A percentile compares a stretch with the other conserved stretches of the same genome.
These are phyloP conservation scores for Plantago major DNA, from an alignment of 257 asterid genomes.

Conservation along the genomic window DNA sequence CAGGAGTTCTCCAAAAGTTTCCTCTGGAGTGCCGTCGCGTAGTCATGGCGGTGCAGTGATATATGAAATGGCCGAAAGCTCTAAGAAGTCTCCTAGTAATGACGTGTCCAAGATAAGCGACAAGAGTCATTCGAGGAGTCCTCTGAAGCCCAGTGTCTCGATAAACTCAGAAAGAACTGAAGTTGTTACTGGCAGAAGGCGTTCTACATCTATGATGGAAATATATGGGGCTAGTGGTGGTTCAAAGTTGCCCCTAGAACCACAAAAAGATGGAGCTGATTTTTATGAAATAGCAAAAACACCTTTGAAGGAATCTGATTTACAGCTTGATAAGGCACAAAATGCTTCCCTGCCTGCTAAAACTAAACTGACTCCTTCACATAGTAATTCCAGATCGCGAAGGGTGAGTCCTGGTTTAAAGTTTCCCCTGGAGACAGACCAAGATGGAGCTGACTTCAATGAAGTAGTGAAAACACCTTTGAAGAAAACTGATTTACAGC, in stretches of 20 bases:
- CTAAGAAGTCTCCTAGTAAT: conserved; percentile 35
- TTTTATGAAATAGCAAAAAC: conserved; percentile 1
- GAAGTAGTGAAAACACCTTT: background rate
- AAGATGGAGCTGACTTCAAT: conserved; percentile 23
- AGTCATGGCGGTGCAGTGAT: conserved; percentile 15
- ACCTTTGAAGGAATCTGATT: conserved; percentile 12
- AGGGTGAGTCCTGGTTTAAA: conserved; percentile 20
- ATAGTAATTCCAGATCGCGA: conserved; percentile 32
- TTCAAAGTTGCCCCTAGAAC: conserved; percentile 26
- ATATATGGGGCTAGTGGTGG: conserved; percentile 25
- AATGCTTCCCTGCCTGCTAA: conserved; percentile 28
- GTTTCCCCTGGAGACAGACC: conserved; percentile 20
- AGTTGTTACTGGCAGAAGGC: conserved; percentile 31
- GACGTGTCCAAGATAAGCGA: conserved; percentile 29
- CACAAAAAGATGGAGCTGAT: conserved; percentile 25
- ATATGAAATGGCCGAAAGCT: conserved; percentile 27
- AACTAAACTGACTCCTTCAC: conserved; percentile 30
- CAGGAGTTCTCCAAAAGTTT: conserved; percentile 29
- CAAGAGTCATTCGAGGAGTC: conserved; percentile 28
- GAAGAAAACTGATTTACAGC: conserved; percentile 14
- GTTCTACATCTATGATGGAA: conserved; percentile 16
- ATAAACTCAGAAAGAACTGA: conserved; percentile 32
- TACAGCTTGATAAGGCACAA: conserved; percentile 29
- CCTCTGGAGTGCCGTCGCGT: conserved; percentile 27
- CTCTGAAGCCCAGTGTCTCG: conserved; percentile 33